Evolutionary conservation across 768 basidiomycete species (phyloP), one percentile per base, ranked within the genome.

Genomic region (Russula lepida): DNA sequence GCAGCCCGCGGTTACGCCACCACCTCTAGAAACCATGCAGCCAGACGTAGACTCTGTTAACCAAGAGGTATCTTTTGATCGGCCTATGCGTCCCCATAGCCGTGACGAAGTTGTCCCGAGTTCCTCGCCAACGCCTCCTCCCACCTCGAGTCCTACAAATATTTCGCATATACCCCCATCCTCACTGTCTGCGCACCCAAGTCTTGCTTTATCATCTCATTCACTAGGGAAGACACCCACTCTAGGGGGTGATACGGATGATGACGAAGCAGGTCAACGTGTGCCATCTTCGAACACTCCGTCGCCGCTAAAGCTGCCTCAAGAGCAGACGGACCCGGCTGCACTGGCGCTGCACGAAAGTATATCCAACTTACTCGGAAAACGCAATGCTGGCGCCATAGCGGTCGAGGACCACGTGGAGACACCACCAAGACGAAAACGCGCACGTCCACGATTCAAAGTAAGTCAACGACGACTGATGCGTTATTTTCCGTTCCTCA

Each of bases 361-460:
- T 62, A 81, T 90, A 52, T 81, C 83, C 6, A 80, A 81, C 23
- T 71, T 89, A 58, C 74, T 91, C 17, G 88, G 88, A 9, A 91
- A 92, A 70, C 78, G 88, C 9, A 76, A 25, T 41, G 56, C 54
- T 27, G 60, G 77, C 11, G 72, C 78, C 0, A 73, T 74, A 3
- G 70, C 69, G 47, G 67, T 67, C 7, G 69, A 46, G 33, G 58
- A 59, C 12, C 46, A 56, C 21, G 43, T 46, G 17, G 67, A 63
- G 13, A 64, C 62, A 2, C 64, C 58, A 50, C 70, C 68, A 53
- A 52, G 55, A 15, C 73, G 74, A 1, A 77, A 76, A 55, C 70
- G 77, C 35, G 68, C 73, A 12, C 68, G 77, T 13, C 78, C 76
- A 1, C 71, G 71, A 6, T 71, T 71, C 12, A 77, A 70, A 68